Evolutionary conservation across 257 asterid species (phyloP), one percentile per base, ranked within the genome.

Genomic region (Nicotiana otophora): DNA sequence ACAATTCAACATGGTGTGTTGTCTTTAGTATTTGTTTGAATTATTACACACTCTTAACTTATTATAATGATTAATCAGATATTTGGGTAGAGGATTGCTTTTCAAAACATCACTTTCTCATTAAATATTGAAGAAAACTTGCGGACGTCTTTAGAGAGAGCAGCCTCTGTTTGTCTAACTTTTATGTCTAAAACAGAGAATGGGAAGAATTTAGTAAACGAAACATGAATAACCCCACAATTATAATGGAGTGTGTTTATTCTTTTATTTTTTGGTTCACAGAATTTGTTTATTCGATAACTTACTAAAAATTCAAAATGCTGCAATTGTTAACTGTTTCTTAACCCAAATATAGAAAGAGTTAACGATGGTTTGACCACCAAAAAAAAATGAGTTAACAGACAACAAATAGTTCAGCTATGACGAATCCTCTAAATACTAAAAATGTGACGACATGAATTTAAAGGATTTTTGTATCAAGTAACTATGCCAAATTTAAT

Each of bases 51-150:
- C 5, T 14, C 42, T 48, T 54, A 20, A 70, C 62, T 74, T 74
- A 74, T 48, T 48, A 26, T 48, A 69, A 69, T 67, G 76, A 34
- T 72, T 72, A 72, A 72, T 42, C 42, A 48, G 80, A 74, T 74
- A 23, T 48, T 74, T 74, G 15, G 26, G 20, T 26, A 0, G 34
- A 48, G n/a, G 42, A 14, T 74, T 15, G 3, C 15, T 74, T 74
- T 74, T 14, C 26, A 48, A 74, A 23, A 48, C 62, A 74, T 26
- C 42, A 74, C 62, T 26, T 14, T 74, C 80, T 48, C 61, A 26
- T 48, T 74, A 1, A 70, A 48, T 74, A 74, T 48, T 48, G 76
- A 67, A 78, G 83, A 78, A 83, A 78, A 57, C 11, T 84, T 69
- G 8, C 20, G 20, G 66, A 70, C 77, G 81, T 3, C 61, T 84